Evolutionary conservation across 495 filamentous ascomycete genomes (phyloP), one percentile per base, ranked within the genome.

Genomic region (Xanthoparmelia taractica): DNA sequence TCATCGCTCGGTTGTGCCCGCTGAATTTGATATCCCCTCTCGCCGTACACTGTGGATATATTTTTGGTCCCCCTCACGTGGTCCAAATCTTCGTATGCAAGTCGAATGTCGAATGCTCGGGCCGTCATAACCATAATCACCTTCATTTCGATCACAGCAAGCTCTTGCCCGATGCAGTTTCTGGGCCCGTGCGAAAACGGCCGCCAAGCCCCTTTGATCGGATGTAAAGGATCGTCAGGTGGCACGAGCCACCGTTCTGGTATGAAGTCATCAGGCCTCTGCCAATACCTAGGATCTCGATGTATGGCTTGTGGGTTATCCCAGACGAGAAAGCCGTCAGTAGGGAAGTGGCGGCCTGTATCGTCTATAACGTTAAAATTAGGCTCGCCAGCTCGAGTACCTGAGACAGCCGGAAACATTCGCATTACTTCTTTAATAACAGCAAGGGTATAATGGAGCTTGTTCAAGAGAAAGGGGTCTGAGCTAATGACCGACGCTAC

Each of bases 111-210:
- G 20, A 65, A 61, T 8, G 15, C 48, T 18, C 37, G 37, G 13
- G 64, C 66, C 18, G 73, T 77, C 66, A 84, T 63, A 1, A 75
- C 78, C 23, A 83, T 41, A 18, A 78, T 70, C 10, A 77, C 65
- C 52, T 73, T 73, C 6, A 79, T 60, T 63, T 84, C 79, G 5
- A 37, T 37, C 34, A 37, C 34, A 37, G 34, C 34, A 37, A n/a
- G n/a, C n/a, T n/a, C n/a, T n/a, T n/a, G n/a, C n/a, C n/a, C n/a
- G n/a, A n/a, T n/a, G n/a, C n/a, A n/a, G n/a, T n/a, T n/a, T n/a
- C n/a, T n/a, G n/a, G n/a, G n/a, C n/a, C n/a, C n/a, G n/a, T n/a
- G n/a, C n/a, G n/a, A n/a, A n/a, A n/a, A n/a, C n/a, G n/a, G n/a
- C n/a, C n/a, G n/a, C n/a, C n/a, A n/a, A n/a, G n/a, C n/a, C n/a